These are phyloP conservation scores for Russula brevipes DNA, from an alignment of 768 basidiomycete genomes.

Conservation along the genomic window DNA sequence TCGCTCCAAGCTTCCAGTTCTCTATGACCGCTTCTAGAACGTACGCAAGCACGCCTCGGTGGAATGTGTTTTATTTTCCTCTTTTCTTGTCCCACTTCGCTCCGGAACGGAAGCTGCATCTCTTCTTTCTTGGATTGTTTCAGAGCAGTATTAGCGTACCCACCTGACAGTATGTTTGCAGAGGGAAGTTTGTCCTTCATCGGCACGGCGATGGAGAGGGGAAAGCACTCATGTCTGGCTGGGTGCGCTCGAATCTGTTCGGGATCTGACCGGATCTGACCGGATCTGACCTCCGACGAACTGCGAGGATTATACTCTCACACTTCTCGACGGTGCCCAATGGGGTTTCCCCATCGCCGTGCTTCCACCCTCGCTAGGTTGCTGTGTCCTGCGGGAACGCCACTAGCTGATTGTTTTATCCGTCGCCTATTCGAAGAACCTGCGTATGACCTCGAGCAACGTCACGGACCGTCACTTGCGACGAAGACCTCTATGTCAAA, in stretches of 20 bases:
- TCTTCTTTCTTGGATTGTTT: slow-evolving; percentile 18
- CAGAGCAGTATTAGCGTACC: not conserved
- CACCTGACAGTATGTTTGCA: not conserved
- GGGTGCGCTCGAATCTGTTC: not conserved
- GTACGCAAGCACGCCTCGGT: not conserved
- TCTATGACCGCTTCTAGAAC: slow-evolving; percentile 18
- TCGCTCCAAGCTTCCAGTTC: slow-evolving; percentile 18
- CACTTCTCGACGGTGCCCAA: not conserved
- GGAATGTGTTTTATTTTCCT: not conserved
- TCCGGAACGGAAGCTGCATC: not conserved
- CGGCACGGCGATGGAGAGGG: not conserved
- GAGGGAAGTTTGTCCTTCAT: not conserved
- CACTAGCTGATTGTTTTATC: not conserved
- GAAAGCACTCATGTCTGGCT: no score
- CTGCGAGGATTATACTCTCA: not conserved
- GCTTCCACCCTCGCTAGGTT: slow-evolving; percentile 1
- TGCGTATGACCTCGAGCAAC: not conserved
- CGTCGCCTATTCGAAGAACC: not conserved
- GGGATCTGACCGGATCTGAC: not conserved
- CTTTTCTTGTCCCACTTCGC: not conserved
- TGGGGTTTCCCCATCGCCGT: not conserved
- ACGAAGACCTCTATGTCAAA: not conserved
- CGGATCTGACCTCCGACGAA: not conserved
- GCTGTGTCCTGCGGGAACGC: not conserved
- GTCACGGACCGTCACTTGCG: slow-evolving; percentile 11